Evolutionary conservation across 2,329 filamentous ascomycete genomes (phyloP), one percentile per base, ranked within the genome.

Genomic region (Epichloe coenophiala): DNA sequence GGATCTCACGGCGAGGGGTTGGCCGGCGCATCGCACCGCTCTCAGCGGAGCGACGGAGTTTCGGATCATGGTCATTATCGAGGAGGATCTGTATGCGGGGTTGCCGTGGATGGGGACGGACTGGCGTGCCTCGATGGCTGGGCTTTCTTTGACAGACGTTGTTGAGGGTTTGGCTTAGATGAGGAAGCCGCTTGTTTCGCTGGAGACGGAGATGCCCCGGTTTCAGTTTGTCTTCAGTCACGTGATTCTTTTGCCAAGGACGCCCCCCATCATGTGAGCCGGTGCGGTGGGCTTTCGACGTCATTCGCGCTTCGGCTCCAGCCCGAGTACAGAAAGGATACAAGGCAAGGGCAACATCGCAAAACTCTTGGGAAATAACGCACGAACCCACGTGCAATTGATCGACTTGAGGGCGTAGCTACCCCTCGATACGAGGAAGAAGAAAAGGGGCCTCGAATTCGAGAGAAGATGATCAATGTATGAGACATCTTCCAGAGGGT

Each of bases 21-120:
- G 65, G 59, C 66, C 65, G 54, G 60, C 55, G 63, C 64, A 69
- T 56, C 66, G 67, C 59, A 61, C 59, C 50, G 64, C 63, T 53
- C 65, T 65, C 58, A 68, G 60, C 48, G 66, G 64, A 55, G 65
- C 62, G 53, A 59, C 62, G 53, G 65, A 57, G 51, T 65, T 61
- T 55, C 66, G 67, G 19, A 68, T 55, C 56, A 68, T 56, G 51
- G 60, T 62, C 67, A 69, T 69, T 55, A 19, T 56, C 6, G 47
- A n/a, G 36, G 7, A 7, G 12, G n/a, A 35, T 46, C 27, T 19
- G 40, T 31, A 15, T 47, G 45, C 52, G 54, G 35, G 46, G 1
- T 39, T 56, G 55, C 54, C 54, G 57, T 55, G 57, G 57, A 37
- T 59, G 57, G 38, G 49, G 47, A 51, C 51, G 54, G 57, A 27